A percentile compares a stretch with the other conserved stretches of the same genome.
These are phyloP conservation scores for Penicillium concentricum DNA, from an alignment of 2,329 filamentous ascomycete genomes.

Conservation along the genomic window DNA sequence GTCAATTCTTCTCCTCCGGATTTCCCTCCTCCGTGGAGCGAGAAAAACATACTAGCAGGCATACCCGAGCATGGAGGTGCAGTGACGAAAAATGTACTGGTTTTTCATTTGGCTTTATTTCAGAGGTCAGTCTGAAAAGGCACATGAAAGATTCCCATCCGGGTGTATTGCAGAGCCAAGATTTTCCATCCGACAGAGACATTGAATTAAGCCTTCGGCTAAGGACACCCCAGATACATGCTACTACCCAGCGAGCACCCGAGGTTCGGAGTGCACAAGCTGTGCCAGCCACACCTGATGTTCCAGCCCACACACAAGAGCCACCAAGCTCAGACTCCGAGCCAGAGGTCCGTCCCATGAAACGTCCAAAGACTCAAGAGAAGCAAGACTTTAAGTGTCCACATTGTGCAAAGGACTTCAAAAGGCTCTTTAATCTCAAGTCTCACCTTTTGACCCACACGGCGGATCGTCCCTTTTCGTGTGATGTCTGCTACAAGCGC, in stretches of 20 bases:
- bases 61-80: no score
- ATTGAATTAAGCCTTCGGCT: no score
- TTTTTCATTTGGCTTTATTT: no score
- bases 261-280: not conserved
- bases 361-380: not conserved
- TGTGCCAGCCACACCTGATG: not conserved
- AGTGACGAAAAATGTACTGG: no score
- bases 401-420: not conserved
- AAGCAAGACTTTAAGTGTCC: not conserved
- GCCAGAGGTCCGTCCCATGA: not conserved
- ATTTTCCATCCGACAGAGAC: no score
- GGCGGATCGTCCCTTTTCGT: not conserved
- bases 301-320: not conserved
- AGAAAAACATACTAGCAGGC: no score
- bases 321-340: not conserved
- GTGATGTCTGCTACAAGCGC: not conserved
- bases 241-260: not conserved
- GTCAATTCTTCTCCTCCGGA: no score
- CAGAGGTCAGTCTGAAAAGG: no score
- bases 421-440: not conserved
- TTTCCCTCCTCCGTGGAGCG: no score
- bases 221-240: not conserved
- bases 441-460: not conserved
- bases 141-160: no score
- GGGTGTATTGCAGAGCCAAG: no score